Percentiles rank a stretch among this genome's conserved stretches.
These are phyloP conservation scores for Veloboletus limbatus DNA, from an alignment of 1,284 basidiomycete genomes.

Conservation along the genomic window DNA sequence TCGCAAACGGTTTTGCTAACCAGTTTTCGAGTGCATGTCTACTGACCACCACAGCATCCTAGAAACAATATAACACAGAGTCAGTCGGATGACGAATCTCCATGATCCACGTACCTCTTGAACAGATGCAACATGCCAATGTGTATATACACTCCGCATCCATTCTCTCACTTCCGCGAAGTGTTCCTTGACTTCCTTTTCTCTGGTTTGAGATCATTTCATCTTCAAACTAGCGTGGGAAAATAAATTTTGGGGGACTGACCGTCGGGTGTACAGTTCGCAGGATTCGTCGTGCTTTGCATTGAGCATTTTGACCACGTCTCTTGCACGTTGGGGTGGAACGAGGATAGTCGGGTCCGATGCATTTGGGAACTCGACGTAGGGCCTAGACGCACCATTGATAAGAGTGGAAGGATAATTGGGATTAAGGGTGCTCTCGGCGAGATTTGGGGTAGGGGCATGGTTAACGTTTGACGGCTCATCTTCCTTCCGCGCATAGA, in stretches of 20 bases:
- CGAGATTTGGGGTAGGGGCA: constrained; percentile 24
- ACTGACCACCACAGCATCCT: constrained; percentile 61
- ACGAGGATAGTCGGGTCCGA: constrained; percentile 24
- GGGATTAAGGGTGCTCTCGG: constrained; percentile 18
- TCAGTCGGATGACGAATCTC: constrained; percentile 8
- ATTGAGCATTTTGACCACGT: constrained; percentile 58
- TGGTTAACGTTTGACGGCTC: constrained; percentile 14
- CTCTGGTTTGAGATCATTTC: constrained; percentile 35
- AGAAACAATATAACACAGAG: constrained; percentile 10
- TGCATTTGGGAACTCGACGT: constrained; percentile 5
- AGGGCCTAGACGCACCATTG: constrained; percentile 20
- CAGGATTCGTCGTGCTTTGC: constrained; percentile 49
- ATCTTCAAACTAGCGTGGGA: constrained; percentile 20
- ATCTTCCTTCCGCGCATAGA: constrained; percentile 61
- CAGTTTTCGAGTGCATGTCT: constrained; percentile 59
- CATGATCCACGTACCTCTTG: constrained; percentile 42
- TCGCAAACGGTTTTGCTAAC: constrained; percentile 44
- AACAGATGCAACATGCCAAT: constrained; percentile 53
- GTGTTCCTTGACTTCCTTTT: constrained; percentile 38
- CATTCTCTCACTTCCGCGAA: constrained; percentile 51
- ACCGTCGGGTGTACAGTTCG: constrained; percentile 50
- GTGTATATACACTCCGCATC: constrained; percentile 59
- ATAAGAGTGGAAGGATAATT: constrained; percentile 13
- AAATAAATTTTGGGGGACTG: constrained; percentile 26
- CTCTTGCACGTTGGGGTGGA: constrained; percentile 53